Evolutionary conservation across 768 basidiomycete genomes (phyloP).

Genomic region (Leccinum rimulosum): DNA sequence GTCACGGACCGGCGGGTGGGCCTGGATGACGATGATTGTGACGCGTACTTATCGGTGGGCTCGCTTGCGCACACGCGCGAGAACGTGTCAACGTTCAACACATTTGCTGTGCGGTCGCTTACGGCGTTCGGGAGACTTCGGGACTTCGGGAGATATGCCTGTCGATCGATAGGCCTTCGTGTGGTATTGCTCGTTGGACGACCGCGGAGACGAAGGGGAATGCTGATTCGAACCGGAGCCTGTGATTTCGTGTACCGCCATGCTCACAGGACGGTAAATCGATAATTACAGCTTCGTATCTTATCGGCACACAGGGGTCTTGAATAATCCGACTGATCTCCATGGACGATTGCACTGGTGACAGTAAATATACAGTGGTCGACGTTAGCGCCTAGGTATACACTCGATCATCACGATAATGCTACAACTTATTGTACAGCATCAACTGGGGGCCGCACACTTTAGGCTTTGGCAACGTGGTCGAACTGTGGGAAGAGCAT

Average conservation of each 20-base stretch:
- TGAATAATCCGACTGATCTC: background rate
- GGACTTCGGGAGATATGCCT: background rate
- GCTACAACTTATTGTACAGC: slow-evolving; percentile 14
- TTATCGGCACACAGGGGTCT: background rate
- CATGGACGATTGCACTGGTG: background rate
- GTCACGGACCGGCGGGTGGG: background rate
- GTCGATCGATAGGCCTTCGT: background rate
- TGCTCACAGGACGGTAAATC: background rate
- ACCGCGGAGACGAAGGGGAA: slow-evolving; percentile 1
- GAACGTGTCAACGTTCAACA: background rate
- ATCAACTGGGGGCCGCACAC: background rate
- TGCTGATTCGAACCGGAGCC: background rate
- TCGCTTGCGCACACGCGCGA: slow-evolving; percentile 1
- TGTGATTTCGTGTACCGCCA: background rate
- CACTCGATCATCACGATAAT: slow-evolving; percentile 1
- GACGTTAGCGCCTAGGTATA: background rate
- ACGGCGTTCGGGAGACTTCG: background rate
- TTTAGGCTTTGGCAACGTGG: background rate
- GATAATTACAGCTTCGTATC: background rate
- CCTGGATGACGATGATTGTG: background rate
- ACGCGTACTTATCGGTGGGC: background rate
- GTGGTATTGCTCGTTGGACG: background rate
- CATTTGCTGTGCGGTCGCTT: background rate
- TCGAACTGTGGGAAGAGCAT: background rate
- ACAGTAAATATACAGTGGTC: background rate